Conservation (phyloP, 2,329 filamentous ascomycete species). For the Ceratocystis colombiana region DNA sequence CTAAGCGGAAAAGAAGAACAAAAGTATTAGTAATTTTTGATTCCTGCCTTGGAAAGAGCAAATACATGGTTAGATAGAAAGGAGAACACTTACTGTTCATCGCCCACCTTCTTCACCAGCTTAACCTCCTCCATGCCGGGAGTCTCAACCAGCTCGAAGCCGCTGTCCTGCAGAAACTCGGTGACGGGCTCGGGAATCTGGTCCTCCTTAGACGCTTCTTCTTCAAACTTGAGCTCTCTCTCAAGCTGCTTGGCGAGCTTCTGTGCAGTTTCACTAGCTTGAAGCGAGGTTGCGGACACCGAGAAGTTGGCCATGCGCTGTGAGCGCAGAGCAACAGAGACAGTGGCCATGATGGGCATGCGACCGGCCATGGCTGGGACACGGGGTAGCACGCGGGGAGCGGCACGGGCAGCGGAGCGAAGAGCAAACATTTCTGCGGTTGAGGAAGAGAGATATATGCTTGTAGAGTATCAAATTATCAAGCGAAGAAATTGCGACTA, state of each 20-base stretch:
- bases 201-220: slow-evolving; percentile 63
- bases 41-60: not conserved
- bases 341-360: slow-evolving; percentile 12
- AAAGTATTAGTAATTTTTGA: not conserved
- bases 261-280: slow-evolving; percentile 63
- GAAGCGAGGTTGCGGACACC: slow-evolving; percentile 40
- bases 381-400: slow-evolving; percentile 47
- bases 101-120: slow-evolving; percentile 69
- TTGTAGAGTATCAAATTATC: not conserved
- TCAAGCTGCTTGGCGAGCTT: slow-evolving; percentile 54
- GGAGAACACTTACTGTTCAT: slow-evolving; percentile 62
- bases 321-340: slow-evolving; percentile 35
- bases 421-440: slow-evolving; percentile 56
- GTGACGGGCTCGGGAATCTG: slow-evolving; percentile 67
- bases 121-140: slow-evolving; percentile 80
- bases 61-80: not conserved
- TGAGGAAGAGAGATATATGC: not conserved
- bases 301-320: slow-evolving; percentile 34
- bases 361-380: slow-evolving; percentile 20
- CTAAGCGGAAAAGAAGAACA: slow-evolving; percentile 28
- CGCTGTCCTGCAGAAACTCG: slow-evolving; percentile 77
- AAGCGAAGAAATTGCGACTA: not conserved
- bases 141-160: slow-evolving; percentile 73
- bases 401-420: slow-evolving; percentile 49
- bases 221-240: slow-evolving; percentile 74